A percentile compares a stretch with the other conserved stretches of the same genome.
Evolutionary conservation across 768 basidiomycete genomes (phyloP).

Genomic region (Tulasnella sp.): DNA sequence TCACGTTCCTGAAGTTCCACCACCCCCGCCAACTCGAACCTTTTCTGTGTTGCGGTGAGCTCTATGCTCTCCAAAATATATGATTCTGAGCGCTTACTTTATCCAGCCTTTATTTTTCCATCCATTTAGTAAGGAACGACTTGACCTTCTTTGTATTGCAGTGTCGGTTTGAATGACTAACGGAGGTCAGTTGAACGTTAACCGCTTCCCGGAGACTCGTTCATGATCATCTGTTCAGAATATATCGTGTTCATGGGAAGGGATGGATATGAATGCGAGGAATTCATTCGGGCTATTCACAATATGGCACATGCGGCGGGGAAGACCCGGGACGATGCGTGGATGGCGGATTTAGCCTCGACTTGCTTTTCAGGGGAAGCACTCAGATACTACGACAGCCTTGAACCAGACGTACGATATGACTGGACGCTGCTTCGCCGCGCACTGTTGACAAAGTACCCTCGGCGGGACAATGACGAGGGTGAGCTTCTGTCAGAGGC

Average conservation of each 20-base stretch:
- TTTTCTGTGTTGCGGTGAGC: too few species aligned
- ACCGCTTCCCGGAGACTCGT: too few species aligned
- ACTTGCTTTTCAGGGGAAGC: not conserved
- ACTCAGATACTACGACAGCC: not conserved
- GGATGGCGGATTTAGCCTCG: not conserved
- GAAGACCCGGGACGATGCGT: not conserved
- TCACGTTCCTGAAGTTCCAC: too few species aligned
- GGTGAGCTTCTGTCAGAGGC: not conserved
- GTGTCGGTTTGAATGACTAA: too few species aligned
- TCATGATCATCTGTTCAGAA: not conserved
- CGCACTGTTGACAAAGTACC: not conserved
- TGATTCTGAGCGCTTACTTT: too few species aligned
- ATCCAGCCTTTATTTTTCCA: too few species aligned
- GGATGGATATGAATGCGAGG: not conserved
- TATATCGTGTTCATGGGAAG: not conserved
- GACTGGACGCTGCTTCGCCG: not conserved
- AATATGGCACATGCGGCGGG: not conserved
- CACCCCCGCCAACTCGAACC: too few species aligned
- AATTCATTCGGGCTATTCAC: not conserved
- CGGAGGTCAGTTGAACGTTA: not conserved
- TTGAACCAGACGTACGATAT: not conserved
- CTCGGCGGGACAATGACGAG: not conserved
- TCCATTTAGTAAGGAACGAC: too few species aligned
- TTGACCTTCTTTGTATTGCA: too few species aligned
- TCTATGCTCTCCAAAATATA: too few species aligned